A percentile compares a stretch with the other conserved stretches of the same genome.
phyloP scores from a whole-genome alignment of 2,329 filamentous ascomycete species.

The Ophiocordyceps unilateralis region DNA sequence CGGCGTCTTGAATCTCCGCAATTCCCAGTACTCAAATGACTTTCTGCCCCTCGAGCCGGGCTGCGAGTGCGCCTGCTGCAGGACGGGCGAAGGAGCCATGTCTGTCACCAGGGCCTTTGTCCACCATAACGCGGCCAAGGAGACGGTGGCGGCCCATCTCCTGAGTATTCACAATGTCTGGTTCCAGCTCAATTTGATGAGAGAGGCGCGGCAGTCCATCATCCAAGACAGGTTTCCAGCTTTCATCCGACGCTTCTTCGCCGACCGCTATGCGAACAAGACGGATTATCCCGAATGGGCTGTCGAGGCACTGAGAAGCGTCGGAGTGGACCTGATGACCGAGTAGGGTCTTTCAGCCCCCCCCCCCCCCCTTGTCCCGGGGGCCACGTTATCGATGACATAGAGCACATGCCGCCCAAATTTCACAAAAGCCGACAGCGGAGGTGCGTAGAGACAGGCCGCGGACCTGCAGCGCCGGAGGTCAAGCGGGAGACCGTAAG shows the following conservation, averaged over 20 bases:
- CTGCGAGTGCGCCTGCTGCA: slow-evolving; percentile 68
- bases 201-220: slow-evolving; percentile 55
- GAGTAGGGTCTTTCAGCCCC: too few relatives aligned
- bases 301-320: slow-evolving; percentile 55
- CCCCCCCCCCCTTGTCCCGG: neutral
- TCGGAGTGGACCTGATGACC: slow-evolving; percentile 50
- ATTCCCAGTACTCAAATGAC: slow-evolving; percentile 58
- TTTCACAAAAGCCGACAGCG: too few relatives aligned
- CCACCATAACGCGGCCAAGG: slow-evolving; percentile 81
- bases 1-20: slow-evolving; percentile 73
- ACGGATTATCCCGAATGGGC: slow-evolving; percentile 71
- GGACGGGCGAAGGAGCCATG: slow-evolving; percentile 48
- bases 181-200: slow-evolving; percentile 79
- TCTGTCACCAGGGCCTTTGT: slow-evolving; percentile 79
- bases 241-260: slow-evolving; percentile 68
- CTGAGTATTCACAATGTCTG: slow-evolving; percentile 93
- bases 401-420: too few relatives aligned
- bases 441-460: too few relatives aligned
- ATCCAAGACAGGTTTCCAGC: slow-evolving; percentile 64
- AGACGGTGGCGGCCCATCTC: slow-evolving; percentile 74
- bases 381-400: neutral
- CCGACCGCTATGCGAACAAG: slow-evolving; percentile 42
- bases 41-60: slow-evolving; percentile 70
- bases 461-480: too few relatives aligned
- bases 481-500: too few relatives aligned